A percentile compares a stretch with the other conserved stretches of the same genome.
Conservation (phyloP, 805 yeast genomes). For the Hanseniaspora valbyensis region DNA sequence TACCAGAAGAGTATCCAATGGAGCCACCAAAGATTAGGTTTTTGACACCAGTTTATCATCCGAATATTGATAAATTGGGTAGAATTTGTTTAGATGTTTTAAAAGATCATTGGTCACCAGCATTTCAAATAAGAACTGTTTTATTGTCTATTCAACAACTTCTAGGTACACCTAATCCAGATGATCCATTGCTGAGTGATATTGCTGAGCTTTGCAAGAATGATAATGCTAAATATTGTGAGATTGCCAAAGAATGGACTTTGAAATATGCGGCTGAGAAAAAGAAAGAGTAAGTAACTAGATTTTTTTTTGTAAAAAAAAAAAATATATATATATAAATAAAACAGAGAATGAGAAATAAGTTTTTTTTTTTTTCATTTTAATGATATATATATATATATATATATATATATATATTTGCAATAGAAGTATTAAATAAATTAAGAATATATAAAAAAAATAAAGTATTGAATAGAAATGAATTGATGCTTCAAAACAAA, state of each 20-base stretch:
- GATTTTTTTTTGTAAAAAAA: background rate
- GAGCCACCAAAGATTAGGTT: constrained; percentile 94
- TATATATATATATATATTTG: too few species aligned
- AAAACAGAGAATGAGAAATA: background rate
- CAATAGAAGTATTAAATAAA: too few species aligned
- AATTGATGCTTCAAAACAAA: too few species aligned
- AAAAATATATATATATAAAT: background rate
- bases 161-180: constrained; percentile 93
- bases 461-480: too few species aligned
- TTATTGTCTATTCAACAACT: constrained; percentile 85
- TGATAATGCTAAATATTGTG: constrained; percentile 68
- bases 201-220: constrained; percentile 96
- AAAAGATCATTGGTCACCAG: constrained; percentile 96
- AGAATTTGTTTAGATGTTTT: constrained; percentile 91
- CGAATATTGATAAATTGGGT: constrained; percentile 90
- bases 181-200: constrained; percentile 94
- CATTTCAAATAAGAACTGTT: constrained; percentile 87
- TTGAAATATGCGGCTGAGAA: constrained; percentile 27
- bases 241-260: constrained; percentile 53
- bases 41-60: constrained; percentile 88
- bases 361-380: too few species aligned
- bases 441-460: too few species aligned
- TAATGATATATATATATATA: too few species aligned
- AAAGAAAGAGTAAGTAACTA: background rate
- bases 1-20: constrained; percentile 98